phyloP scores from a whole-genome alignment of 1,139 yeast genomes.

The Saccharomycopsis phalli region DNA sequence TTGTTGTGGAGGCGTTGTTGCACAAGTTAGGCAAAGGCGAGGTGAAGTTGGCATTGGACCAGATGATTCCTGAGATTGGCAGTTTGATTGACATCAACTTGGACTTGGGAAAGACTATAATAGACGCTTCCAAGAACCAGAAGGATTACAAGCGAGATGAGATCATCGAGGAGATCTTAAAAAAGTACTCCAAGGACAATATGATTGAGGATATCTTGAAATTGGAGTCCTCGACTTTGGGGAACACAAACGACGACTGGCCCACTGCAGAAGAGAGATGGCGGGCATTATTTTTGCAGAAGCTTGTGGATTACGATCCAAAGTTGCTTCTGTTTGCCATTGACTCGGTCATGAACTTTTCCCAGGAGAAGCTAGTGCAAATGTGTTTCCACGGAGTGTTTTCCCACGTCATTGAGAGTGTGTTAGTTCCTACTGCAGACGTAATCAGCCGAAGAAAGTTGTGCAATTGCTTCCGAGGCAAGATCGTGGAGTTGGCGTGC shows the following conservation, averaged over 20 bases:
- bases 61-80: conserved; percentile 58
- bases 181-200: conserved; percentile 44
- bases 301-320: conserved; percentile 57
- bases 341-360: conserved; percentile 51
- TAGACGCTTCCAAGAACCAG: conserved; percentile 57
- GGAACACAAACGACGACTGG: conserved; percentile 81
- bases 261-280: conserved; percentile 87
- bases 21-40: conserved; percentile 52
- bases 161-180: conserved; percentile 49
- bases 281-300: conserved; percentile 64
- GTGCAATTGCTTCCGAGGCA: conserved; percentile 51
- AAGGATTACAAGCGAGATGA: conserved; percentile 58
- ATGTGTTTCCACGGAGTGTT: conserved; percentile 86
- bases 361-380: conserved; percentile 48
- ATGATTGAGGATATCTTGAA: conserved; percentile 62
- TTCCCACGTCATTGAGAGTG: conserved; percentile 71
- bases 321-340: conserved; percentile 49
- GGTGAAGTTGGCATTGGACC: conserved; percentile 57
- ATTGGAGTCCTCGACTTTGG: conserved; percentile 62
- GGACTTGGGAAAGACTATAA: conserved; percentile 59
- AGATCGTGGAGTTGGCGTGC: conserved; percentile 57
- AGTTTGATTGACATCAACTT: conserved; percentile 57
- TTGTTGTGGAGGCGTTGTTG: conserved; percentile 64
- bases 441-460: conserved; percentile 56
- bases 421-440: conserved; percentile 45